phyloP scores from a whole-genome alignment of 495 filamentous ascomycete species.

The Hyphodiscus hymeniophilus region DNA sequence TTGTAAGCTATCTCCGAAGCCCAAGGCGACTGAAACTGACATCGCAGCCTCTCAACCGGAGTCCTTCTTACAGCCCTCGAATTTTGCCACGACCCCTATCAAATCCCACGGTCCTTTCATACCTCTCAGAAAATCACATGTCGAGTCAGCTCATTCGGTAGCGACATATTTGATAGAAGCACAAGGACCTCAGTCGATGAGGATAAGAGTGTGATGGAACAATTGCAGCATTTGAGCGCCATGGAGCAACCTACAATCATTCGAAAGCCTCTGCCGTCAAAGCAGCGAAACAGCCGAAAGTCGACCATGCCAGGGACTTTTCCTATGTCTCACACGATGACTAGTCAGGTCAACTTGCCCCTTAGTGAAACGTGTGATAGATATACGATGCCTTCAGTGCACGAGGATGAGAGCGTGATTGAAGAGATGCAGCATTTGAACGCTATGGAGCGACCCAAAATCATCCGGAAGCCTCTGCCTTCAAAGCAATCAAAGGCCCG shows the following conservation, averaged over 20 bases:
- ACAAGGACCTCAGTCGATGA: slow-evolving; percentile 5
- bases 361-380: no score
- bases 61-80: slow-evolving; percentile 14
- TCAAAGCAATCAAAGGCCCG: neutral
- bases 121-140: slow-evolving; percentile 3
- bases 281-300: neutral
- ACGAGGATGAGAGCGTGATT: neutral
- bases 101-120: slow-evolving; percentile 6
- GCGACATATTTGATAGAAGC: slow-evolving; percentile 9
- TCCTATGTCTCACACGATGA: neutral
- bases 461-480: slow-evolving; percentile 2
- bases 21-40: neutral
- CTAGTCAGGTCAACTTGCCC: no score
- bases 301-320: neutral
- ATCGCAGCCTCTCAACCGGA: slow-evolving; percentile 6
- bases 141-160: slow-evolving; percentile 11
- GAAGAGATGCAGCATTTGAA: neutral
- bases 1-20: slow-evolving; percentile 5
- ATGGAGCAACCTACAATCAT: neutral
- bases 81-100: slow-evolving; percentile 14
- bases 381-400: no score
- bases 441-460: neutral
- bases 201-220: neutral
- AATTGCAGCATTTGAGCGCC: neutral
- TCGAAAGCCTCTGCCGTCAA: slow-evolving; percentile 3